Evolutionary conservation across 2,329 filamentous ascomycete species (phyloP).

Genomic region (Fusarium falciforme): DNA sequence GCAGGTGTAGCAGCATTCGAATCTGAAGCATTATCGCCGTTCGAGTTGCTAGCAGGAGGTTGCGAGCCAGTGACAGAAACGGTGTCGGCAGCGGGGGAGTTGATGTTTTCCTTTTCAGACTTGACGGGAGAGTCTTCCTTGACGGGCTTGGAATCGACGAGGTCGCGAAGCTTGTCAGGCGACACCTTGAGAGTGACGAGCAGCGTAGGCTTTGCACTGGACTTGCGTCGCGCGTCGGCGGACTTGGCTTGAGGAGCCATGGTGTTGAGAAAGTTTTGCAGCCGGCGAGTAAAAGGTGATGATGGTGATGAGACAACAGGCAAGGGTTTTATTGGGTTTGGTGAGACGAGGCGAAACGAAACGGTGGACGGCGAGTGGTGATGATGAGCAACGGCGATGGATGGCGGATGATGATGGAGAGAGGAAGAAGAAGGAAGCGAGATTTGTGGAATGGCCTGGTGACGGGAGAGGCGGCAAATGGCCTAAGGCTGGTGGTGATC

Average conservation of each 20-base stretch:
- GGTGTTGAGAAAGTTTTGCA: constrained; percentile 18
- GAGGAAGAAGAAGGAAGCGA: constrained; percentile 27
- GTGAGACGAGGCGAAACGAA: constrained; percentile 8
- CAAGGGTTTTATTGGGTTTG: constrained; percentile 6
- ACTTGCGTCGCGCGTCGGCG: constrained; percentile 53
- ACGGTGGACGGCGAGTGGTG: constrained; percentile 7
- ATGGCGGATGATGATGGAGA: constrained; percentile 7
- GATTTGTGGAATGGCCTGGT: constrained; percentile 40
- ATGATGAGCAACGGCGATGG: constrained; percentile 19
- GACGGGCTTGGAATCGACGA: constrained; percentile 57
- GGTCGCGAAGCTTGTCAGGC: constrained; percentile 61
- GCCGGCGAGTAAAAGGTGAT: constrained; percentile 21
- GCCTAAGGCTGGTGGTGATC: constrained; percentile 44
- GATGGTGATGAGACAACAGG: constrained; percentile 16
- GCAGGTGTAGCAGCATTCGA: constrained; percentile 71
- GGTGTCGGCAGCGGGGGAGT: constrained; percentile 58
- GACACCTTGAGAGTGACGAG: constrained; percentile 66
- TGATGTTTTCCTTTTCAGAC: constrained; percentile 51
- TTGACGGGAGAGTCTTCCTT: constrained; percentile 58
- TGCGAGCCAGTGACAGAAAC: constrained; percentile 49
- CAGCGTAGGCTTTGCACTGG: constrained; percentile 50
- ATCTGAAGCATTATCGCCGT: constrained; percentile 68
- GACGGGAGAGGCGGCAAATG: constrained; percentile 44
- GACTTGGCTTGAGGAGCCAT: constrained; percentile 52
- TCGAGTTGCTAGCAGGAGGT: constrained; percentile 53